These are phyloP conservation scores for Arthrinium phaeospermum DNA, from an alignment of 2,329 filamentous ascomycete species.

Conservation along the genomic window DNA sequence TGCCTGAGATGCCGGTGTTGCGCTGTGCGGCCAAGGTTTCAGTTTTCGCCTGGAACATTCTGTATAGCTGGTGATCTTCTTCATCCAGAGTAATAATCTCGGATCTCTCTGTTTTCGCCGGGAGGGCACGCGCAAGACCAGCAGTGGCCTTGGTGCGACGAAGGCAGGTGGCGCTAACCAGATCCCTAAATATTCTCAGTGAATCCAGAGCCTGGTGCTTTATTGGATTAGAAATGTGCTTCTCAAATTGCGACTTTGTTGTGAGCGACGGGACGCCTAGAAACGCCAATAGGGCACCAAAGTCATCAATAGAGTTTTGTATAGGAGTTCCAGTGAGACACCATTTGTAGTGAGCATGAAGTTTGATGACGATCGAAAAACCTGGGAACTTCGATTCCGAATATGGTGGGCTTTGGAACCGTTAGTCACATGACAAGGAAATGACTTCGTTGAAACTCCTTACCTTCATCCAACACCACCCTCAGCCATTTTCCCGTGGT, in stretches of 20 bases:
- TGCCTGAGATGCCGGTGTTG: not conserved
- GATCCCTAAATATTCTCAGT: conserved; percentile 29
- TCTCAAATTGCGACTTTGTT: conserved; percentile 10
- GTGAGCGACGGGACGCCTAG: conserved; percentile 34
- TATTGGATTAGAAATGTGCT: conserved; percentile 33
- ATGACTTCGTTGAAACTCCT: conserved; percentile 12
- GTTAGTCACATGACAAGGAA: conserved; percentile 19
- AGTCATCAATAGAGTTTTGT: conserved; percentile 47
- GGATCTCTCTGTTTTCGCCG: conserved; percentile 23
- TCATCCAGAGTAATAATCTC: conserved; percentile 26
- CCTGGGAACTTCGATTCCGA: conserved; percentile 38
- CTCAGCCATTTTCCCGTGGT: conserved; percentile 36
- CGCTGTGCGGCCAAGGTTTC: not conserved
- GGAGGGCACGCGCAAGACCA: conserved; percentile 26
- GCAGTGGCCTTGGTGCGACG: conserved; percentile 34
- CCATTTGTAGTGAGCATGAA: conserved; percentile 40
- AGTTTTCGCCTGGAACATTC: conserved; percentile 30
- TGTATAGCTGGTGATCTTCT: conserved; percentile 25
- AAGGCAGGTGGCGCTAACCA: conserved; percentile 38
- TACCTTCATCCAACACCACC: conserved; percentile 48
- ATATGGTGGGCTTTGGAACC: conserved; percentile 43
- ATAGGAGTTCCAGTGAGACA: conserved; percentile 49
- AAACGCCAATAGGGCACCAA: conserved; percentile 43
- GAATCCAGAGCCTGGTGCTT: conserved; percentile 24
- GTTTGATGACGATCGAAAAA: conserved; percentile 36